phyloP scores from a whole-genome alignment of 495 filamentous ascomycete genomes.

The Lepraria neglecta region DNA sequence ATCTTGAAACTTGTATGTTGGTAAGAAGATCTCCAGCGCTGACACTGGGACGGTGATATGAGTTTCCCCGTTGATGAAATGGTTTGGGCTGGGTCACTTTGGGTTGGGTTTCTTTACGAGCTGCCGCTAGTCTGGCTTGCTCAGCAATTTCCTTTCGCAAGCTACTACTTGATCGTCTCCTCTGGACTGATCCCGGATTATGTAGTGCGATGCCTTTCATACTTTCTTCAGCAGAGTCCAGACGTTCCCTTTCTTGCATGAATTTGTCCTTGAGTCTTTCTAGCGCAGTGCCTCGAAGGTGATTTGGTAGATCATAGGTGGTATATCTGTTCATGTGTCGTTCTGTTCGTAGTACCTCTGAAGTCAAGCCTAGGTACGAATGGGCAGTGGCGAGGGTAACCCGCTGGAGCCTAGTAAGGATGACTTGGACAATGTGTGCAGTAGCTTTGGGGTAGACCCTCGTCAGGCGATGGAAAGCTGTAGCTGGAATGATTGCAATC shows the following conservation, averaged over 20 bases:
- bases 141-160: conserved; percentile 77
- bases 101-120: conserved; percentile 30
- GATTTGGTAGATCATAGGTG: conserved; percentile 83
- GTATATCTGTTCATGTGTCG: conserved; percentile 88
- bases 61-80: neutral
- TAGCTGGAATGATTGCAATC: conserved; percentile 95
- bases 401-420: conserved; percentile 84
- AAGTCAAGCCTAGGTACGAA: conserved; percentile 84
- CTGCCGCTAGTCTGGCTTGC: conserved; percentile 50
- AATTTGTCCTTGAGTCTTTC: conserved; percentile 93
- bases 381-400: conserved; percentile 92
- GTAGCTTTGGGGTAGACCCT: conserved; percentile 92
- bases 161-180: conserved; percentile 64
- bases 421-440: conserved; percentile 95
- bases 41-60: conserved; percentile 33
- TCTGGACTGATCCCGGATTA: conserved; percentile 62
- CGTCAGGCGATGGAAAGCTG: conserved; percentile 90
- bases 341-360: conserved; percentile 86
- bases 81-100: conserved; percentile 29
- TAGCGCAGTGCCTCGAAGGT: conserved; percentile 76
- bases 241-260: conserved; percentile 71
- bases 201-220: conserved; percentile 94
- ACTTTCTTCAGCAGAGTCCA: conserved; percentile 68
- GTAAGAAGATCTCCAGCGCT: conserved; percentile 76
- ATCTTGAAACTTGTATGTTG: conserved; percentile 67